phyloP scores from a whole-genome alignment of 306 rosid genomes.

The Vachellia collinsii region DNA sequence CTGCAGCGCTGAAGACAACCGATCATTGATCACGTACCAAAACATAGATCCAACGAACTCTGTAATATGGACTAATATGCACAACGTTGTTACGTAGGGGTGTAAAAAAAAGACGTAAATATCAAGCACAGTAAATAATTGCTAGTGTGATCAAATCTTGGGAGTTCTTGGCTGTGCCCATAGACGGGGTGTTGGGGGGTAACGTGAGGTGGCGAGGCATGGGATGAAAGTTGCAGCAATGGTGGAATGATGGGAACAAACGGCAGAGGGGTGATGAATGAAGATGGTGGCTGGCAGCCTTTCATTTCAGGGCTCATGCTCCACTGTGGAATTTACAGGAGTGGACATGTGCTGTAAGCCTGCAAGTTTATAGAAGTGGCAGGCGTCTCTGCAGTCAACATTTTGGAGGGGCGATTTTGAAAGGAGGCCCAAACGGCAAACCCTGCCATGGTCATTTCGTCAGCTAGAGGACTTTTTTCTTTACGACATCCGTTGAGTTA shows the following conservation, averaged over 20 bases:
- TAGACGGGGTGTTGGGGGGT: not conserved
- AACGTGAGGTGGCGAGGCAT: not conserved
- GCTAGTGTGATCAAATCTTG: not conserved
- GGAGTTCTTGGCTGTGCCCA: not conserved
- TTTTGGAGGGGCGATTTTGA: not conserved
- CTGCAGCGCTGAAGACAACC: constrained; percentile 21
- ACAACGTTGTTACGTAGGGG: not conserved
- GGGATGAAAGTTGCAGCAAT: not conserved
- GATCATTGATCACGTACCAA: constrained; percentile 21
- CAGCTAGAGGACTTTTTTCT: too few relatives aligned
- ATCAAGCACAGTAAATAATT: not conserved
- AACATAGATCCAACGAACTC: not conserved
- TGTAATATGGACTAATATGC: not conserved
- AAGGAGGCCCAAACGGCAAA: not conserved
- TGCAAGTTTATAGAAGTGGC: not conserved
- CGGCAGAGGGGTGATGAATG: not conserved
- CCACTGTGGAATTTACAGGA: not conserved
- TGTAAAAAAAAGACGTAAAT: not conserved
- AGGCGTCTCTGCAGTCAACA: not conserved
- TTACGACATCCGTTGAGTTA: not conserved
- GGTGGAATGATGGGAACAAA: not conserved
- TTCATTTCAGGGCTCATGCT: not conserved
- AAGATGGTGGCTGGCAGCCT: not conserved
- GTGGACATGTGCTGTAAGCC: not conserved
- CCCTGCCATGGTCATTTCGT: not conserved